A percentile compares a stretch with the other conserved stretches of the same genome.
Conservation (phyloP, 768 basidiomycete species). For the Trametes elegans region DNA sequence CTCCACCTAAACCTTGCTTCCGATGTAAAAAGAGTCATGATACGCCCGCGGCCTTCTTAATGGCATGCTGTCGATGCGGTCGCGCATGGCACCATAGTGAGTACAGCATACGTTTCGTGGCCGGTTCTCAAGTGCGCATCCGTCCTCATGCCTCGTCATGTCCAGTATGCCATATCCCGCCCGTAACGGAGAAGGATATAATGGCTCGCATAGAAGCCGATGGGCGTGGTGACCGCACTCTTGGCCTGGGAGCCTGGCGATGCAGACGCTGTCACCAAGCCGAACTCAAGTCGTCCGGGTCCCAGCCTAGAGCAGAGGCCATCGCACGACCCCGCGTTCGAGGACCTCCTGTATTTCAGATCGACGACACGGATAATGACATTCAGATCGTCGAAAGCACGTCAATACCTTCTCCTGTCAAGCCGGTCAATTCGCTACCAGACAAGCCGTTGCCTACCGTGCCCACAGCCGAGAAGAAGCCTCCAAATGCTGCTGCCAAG, state of each 20-base stretch:
- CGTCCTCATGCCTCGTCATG: not conserved
- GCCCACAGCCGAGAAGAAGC: no score
- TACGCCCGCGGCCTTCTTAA: conserved; percentile 11
- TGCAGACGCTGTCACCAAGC: not conserved
- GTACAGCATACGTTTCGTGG: not conserved
- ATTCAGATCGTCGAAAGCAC: no score
- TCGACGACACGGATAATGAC: no score
- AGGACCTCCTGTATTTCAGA: no score
- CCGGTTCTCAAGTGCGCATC: not conserved
- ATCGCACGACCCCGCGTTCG: no score
- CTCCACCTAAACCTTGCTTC: conserved; percentile 5
- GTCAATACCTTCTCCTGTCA: no score
- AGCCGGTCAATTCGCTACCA: no score
- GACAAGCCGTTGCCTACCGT: no score
- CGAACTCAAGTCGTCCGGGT: not conserved
- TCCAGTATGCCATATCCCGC: conserved; percentile 21
- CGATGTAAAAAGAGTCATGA: conserved; percentile 14
- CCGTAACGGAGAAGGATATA: conserved; percentile 14
- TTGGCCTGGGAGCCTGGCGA: conserved; percentile 14
- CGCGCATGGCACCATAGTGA: conserved; percentile 22
- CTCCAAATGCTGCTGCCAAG: no score
- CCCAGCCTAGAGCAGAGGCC: no score
- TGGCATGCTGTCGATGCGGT: conserved; percentile 17
- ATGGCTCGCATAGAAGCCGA: conserved; percentile 12
- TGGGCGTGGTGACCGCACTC: not conserved